A percentile compares a stretch with the other conserved stretches of the same genome.
These are phyloP conservation scores for Wickerhamomyces alni DNA, from an alignment of 805 yeast species.

Conservation along the genomic window DNA sequence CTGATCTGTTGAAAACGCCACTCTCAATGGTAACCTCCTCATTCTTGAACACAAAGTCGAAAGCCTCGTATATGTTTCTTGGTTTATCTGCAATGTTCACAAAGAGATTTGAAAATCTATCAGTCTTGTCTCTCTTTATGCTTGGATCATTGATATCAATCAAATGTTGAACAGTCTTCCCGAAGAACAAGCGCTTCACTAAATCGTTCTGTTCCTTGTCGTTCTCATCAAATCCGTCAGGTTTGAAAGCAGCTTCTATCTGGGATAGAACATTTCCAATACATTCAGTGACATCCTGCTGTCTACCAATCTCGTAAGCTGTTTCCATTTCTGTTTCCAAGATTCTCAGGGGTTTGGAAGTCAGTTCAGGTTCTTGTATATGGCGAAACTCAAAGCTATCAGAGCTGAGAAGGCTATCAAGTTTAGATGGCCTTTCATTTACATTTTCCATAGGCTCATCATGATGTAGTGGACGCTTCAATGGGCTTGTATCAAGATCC, in stretches of 20 bases:
- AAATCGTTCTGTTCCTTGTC: constrained; percentile 83
- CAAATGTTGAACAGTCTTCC: constrained; percentile 76
- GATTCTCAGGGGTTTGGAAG: constrained; percentile 22
- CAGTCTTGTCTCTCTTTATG: constrained; percentile 47
- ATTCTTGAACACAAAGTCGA: constrained; percentile 72
- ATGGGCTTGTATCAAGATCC: too few relatives aligned
- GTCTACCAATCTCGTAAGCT: constrained; percentile 78
- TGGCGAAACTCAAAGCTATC: too few relatives aligned
- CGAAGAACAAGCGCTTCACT: constrained; percentile 76
- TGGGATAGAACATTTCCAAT: constrained; percentile 91
- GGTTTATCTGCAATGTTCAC: constrained; percentile 89
- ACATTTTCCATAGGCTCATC: neutral
- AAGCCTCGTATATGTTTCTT: constrained; percentile 80
- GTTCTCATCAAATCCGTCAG: constrained; percentile 49
- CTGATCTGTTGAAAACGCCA: constrained; percentile 67
- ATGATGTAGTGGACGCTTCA: neutral
- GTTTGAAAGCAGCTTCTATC: constrained; percentile 79
- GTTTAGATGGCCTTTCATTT: neutral
- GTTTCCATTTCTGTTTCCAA: constrained; percentile 62
- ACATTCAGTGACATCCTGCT: constrained; percentile 97
- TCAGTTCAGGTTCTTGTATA: constrained; percentile 8
- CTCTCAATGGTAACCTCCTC: constrained; percentile 64
- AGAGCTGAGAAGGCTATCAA: neutral
- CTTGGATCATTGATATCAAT: constrained; percentile 36
- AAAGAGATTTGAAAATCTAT: constrained; percentile 73